Conservation (phyloP, 768 basidiomycete genomes). For the Boletus rubroflammeus region DNA sequence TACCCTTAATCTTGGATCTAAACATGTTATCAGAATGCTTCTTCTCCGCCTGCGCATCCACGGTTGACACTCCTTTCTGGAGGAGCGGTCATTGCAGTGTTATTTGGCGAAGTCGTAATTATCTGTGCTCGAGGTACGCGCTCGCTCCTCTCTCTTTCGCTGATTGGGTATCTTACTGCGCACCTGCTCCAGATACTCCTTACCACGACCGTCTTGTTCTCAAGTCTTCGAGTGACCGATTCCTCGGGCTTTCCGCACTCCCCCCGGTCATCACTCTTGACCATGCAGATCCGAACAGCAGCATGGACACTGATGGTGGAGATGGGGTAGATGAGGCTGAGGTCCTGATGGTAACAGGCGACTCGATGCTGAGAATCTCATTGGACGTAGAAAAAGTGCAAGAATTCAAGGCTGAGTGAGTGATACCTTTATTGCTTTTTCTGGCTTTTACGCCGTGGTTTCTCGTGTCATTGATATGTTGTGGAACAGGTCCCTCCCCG, state of each 20-base stretch:
- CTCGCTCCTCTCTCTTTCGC: neutral
- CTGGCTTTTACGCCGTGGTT: neutral
- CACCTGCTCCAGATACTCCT: constrained; percentile 48
- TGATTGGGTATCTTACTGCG: neutral
- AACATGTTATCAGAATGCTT: constrained; percentile 46
- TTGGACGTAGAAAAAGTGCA: constrained; percentile 60
- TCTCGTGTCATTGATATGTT: neutral
- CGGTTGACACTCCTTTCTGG: constrained; percentile 57
- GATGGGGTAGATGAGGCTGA: constrained; percentile 14
- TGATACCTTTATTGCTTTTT: constrained; percentile 1
- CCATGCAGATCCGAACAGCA: constrained; percentile 12
- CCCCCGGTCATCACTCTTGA: constrained; percentile 20
- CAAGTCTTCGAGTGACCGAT: constrained; percentile 64
- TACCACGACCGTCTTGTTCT: constrained; percentile 72
- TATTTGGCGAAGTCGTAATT: constrained; percentile 76
- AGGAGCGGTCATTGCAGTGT: constrained; percentile 57
- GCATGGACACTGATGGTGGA: constrained; percentile 6
- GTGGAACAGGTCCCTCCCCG: constrained; percentile 57
- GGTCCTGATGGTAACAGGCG: constrained; percentile 51
- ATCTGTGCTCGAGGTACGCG: constrained; percentile 61
- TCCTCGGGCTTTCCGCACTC: constrained; percentile 64
- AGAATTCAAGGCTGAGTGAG: constrained; percentile 62
- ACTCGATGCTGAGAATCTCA: constrained; percentile 63
- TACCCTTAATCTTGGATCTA: neutral
- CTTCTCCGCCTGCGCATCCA: constrained; percentile 70